Conservation (phyloP, 208 protist species). For the Trypanosoma vivax region DNA sequence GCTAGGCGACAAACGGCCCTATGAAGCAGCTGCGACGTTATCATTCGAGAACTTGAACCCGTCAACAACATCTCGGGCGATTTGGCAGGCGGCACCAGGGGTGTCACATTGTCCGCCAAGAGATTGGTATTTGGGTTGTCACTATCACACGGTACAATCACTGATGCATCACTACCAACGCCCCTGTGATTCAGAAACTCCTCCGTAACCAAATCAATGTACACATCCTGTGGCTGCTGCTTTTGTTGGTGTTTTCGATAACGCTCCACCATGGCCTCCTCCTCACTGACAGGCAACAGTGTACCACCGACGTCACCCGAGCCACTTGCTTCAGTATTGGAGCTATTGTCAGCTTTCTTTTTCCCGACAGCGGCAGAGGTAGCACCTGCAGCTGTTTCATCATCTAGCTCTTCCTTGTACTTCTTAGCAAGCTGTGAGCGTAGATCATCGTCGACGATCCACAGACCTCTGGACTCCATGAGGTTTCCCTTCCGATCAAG, state of each 20-base stretch:
- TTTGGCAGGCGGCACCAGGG: too few relatives aligned
- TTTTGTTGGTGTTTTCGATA: slow-evolving; percentile 12
- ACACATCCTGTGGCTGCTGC: slow-evolving; percentile 20
- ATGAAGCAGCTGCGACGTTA: slow-evolving; percentile 55
- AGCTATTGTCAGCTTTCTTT: not conserved
- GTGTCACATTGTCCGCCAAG: too few relatives aligned
- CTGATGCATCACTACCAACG: too few relatives aligned
- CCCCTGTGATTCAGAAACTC: too few relatives aligned
- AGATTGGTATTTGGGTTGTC: too few relatives aligned
- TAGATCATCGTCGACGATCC: slow-evolving; percentile 56
- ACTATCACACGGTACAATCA: too few relatives aligned
- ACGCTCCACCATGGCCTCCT: slow-evolving; percentile 15
- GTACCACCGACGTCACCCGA: not conserved
- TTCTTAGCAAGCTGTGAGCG: slow-evolving; percentile 42
- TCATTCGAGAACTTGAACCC: not conserved
- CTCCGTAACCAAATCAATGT: slow-evolving; percentile 30
- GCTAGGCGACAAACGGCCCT: slow-evolving; percentile 25
- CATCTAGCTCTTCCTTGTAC: slow-evolving; percentile 30
- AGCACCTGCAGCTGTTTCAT: slow-evolving; percentile 16
- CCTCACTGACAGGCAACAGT: slow-evolving; percentile 4
- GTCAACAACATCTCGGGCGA: slow-evolving; percentile 11
- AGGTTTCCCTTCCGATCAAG: slow-evolving; percentile 52
- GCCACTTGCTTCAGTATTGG: not conserved
- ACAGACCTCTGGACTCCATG: slow-evolving; percentile 60
- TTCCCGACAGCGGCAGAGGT: not conserved